Conservation (phyloP, 129 eudicot genomes). For the Gnaphalium uliginosum region DNA sequence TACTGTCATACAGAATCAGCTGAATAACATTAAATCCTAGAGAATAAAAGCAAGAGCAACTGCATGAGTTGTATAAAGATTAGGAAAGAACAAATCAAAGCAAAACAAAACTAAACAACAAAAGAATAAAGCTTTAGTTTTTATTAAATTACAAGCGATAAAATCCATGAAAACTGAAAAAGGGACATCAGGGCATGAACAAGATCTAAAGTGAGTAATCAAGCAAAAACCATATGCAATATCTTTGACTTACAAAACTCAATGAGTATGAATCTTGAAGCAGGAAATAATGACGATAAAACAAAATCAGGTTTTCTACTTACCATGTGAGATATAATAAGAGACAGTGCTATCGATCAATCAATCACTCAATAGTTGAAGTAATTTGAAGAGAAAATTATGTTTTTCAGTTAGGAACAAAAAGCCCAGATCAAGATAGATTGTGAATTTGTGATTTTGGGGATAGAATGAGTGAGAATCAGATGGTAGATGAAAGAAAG, state of each 20-base stretch:
- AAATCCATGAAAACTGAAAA: conserved; percentile 20
- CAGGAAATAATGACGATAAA: conserved; percentile 19
- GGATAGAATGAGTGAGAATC: conserved; percentile 33
- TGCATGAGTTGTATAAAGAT: conserved; percentile 7
- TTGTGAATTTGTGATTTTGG: conserved; percentile 32
- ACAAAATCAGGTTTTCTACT: conserved; percentile 22
- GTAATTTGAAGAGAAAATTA: conserved; percentile 21
- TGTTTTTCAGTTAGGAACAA: conserved; percentile 16
- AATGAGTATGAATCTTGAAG: conserved; percentile 11
- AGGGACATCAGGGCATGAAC: conserved; percentile 2
- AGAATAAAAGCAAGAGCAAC: not conserved
- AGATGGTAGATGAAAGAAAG: conserved; percentile 20
- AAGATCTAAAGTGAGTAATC: conserved; percentile 17
- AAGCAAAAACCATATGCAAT: conserved; percentile 10
- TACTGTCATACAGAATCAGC: not conserved
- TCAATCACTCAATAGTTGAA: not conserved
- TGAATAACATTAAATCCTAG: conserved; percentile 11
- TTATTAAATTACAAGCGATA: conserved; percentile 10
- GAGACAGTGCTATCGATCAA: conserved; percentile 12
- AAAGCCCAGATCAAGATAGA: conserved; percentile 46
- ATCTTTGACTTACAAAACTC: conserved; percentile 27
- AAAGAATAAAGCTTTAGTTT: not conserved
- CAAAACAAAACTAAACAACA: not conserved
- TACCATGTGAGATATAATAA: conserved; percentile 37
- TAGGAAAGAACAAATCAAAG: not conserved